phyloP scores from a whole-genome alignment of 306 rosid genomes.

The Sechiopsis laciniata region DNA sequence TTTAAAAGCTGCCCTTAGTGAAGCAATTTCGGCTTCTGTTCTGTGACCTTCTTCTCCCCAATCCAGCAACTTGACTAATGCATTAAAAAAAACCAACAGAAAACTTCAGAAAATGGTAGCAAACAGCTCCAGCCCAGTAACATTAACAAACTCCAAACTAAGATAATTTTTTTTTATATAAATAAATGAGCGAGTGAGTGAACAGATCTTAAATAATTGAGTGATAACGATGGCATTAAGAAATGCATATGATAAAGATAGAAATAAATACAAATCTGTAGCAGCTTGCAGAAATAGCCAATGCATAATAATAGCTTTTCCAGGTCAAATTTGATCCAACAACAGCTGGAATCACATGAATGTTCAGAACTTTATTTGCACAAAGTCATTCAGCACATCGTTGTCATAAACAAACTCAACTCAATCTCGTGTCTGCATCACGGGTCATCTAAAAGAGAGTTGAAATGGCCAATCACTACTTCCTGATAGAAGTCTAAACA shows the following conservation, averaged over 20 bases:
- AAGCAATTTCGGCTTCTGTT: conserved; percentile 81
- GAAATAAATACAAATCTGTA: conserved; percentile 18
- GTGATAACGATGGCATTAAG: conserved; percentile 13
- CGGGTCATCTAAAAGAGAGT: conserved; percentile 37
- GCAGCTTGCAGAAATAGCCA: conserved; percentile 12
- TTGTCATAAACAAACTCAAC: conserved; percentile 43
- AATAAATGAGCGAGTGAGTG: not conserved
- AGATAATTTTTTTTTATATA: not conserved
- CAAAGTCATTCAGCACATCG: conserved; percentile 35
- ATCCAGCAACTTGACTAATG: conserved; percentile 79
- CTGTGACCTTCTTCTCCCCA: conserved; percentile 99
- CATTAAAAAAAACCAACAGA: conserved; percentile 27
- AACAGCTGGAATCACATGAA: conserved; percentile 46
- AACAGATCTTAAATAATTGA: conserved; percentile 9
- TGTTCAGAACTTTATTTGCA: conserved; percentile 29
- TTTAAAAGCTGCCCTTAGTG: conserved; percentile 77
- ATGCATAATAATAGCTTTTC: conserved; percentile 14
- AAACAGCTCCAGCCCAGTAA: not conserved
- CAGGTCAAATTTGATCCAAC: conserved; percentile 21
- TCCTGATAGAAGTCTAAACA: conserved; percentile 8
- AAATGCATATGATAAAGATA: conserved; percentile 10
- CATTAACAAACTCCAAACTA: not conserved
- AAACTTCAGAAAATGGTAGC: not conserved
- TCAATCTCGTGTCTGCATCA: conserved; percentile 44
- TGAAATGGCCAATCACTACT: conserved; percentile 31